Percentiles rank a stretch among this genome's conserved stretches.
These are phyloP conservation scores for Groenewaldozyma salmanticensis DNA, from an alignment of 805 yeast species.

Conservation along the genomic window DNA sequence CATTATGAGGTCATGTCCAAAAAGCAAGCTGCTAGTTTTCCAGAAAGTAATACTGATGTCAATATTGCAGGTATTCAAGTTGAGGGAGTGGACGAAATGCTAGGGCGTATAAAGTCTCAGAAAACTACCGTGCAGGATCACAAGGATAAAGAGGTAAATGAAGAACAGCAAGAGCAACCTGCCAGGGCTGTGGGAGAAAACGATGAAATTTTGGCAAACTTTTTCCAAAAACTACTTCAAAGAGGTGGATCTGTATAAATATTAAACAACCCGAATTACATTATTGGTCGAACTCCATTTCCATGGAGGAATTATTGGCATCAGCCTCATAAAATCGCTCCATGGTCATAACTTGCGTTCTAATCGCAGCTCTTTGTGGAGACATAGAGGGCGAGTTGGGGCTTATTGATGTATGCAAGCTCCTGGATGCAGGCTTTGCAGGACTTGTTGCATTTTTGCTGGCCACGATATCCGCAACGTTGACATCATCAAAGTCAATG, in stretches of 20 bases:
- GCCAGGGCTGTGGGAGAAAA: neutral
- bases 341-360: no score
- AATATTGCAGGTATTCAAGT: slow-evolving; percentile 21
- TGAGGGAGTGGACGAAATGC: slow-evolving; percentile 16
- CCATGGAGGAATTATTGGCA: neutral
- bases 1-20: slow-evolving; percentile 11
- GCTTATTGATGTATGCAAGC: no score
- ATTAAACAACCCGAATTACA: no score
- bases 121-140: no score
- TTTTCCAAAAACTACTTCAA: slow-evolving; percentile 18
- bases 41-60: slow-evolving; percentile 1
- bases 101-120: slow-evolving; percentile 13
- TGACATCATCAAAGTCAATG: slow-evolving; percentile 7
- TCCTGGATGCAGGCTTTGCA: no score
- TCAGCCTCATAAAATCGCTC: no score
- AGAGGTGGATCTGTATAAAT: neutral
- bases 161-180: no score
- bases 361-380: no score
- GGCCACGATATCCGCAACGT: slow-evolving; percentile 4
- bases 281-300: neutral
- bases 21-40: slow-evolving; percentile 4
- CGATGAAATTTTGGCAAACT: slow-evolving; percentile 18
- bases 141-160: no score
- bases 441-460: no score
- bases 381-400: no score